phyloP scores from a whole-genome alignment of 1,284 basidiomycete species.

The Ceratobasidium sp. region DNA sequence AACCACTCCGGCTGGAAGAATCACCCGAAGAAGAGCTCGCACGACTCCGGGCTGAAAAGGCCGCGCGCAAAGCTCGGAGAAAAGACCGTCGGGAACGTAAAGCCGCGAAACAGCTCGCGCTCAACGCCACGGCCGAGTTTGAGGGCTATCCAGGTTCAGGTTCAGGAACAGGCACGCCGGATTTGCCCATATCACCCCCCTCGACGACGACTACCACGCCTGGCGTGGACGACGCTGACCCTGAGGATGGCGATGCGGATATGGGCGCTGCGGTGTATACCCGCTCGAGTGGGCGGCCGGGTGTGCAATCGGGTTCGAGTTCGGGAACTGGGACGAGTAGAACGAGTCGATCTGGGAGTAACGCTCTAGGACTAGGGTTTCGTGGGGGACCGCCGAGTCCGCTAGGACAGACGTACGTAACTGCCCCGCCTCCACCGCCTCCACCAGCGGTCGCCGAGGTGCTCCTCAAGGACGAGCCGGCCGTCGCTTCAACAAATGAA shows the following conservation, averaged over 20 bases:
- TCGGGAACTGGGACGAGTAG: conserved; percentile 15
- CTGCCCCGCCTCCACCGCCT: neutral
- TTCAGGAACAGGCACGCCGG: neutral
- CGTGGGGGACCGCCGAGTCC: conserved; percentile 20
- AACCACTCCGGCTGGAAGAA: conserved; percentile 4
- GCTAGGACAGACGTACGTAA: conserved; percentile 13
- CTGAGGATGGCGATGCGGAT: conserved; percentile 34
- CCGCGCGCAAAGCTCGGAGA: conserved; percentile 39
- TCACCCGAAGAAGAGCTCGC: conserved; percentile 42
- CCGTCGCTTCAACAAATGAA: neutral
- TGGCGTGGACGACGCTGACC: conserved; percentile 31
- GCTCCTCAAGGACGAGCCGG: neutral
- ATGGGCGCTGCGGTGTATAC: conserved; percentile 41
- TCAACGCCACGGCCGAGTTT: conserved; percentile 26
- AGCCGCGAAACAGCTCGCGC: conserved; percentile 9
- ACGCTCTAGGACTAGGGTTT: conserved; percentile 19
- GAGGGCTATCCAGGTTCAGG: conserved; percentile 33
- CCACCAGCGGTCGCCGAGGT: neutral
- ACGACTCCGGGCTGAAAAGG: conserved; percentile 37
- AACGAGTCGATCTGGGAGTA: neutral
- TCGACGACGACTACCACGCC: conserved; percentile 40
- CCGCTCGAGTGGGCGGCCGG: conserved; percentile 21
- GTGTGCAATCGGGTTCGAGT: conserved; percentile 22
- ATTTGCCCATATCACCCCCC: conserved; percentile 29
- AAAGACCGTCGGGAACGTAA: conserved; percentile 39